Conservation (phyloP, 106 monocot species). For the Ottelia alismoides region DNA sequence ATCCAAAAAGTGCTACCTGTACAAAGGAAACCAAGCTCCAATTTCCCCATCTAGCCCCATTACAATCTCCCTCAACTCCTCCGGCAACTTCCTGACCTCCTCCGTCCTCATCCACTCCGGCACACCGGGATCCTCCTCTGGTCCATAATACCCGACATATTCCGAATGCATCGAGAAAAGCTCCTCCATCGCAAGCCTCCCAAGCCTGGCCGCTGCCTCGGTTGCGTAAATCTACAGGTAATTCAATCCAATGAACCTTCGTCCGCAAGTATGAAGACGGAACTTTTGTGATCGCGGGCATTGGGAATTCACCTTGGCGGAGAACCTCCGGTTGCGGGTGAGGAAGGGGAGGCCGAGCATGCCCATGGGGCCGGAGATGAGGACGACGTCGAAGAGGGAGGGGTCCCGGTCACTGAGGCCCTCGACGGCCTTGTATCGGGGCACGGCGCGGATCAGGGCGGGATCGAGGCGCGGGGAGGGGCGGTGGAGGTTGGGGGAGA, state of each 20-base stretch:
- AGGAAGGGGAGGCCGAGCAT: slow-evolving; percentile 93
- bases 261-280: too few species aligned
- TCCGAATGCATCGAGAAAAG: slow-evolving; percentile 65
- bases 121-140: slow-evolving; percentile 9
- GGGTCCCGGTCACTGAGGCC: slow-evolving; percentile 41
- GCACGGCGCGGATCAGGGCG: slow-evolving; percentile 35
- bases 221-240: slow-evolving; percentile 74
- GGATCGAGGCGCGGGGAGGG: not conserved
- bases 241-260: not conserved
- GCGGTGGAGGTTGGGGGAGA: slow-evolving; percentile 52
- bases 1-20: slow-evolving; percentile 54
- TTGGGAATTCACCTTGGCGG: slow-evolving; percentile 25
- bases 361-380: slow-evolving; percentile 63
- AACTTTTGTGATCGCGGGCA: not conserved
- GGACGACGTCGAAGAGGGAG: slow-evolving; percentile 60
- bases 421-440: slow-evolving; percentile 48
- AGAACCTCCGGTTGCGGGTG: slow-evolving; percentile 37
- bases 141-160: slow-evolving; percentile 49
- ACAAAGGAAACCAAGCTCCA: slow-evolving; percentile 56
- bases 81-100: slow-evolving; percentile 35
- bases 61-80: slow-evolving; percentile 20
- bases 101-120: slow-evolving; percentile 79
- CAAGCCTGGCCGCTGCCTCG: slow-evolving; percentile 53
- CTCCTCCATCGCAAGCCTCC: slow-evolving; percentile 81
- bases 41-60: slow-evolving; percentile 47